Base-by-base conservation (phyloP, 805 yeast species). In the Komagataella mondaviorum region DNA sequence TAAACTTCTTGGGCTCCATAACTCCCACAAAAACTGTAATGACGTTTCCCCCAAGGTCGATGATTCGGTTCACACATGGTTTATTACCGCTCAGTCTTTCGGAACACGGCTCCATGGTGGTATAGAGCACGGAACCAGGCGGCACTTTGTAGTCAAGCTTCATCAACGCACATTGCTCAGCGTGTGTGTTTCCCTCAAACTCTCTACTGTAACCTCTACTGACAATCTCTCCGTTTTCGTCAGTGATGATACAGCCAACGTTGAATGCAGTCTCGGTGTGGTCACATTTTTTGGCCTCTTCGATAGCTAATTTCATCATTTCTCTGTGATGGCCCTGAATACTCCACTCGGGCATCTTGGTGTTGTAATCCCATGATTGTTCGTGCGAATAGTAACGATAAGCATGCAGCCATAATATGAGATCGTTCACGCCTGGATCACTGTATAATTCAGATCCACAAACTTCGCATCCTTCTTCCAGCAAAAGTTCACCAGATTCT, bases 21-120 rank as follows among this genome's bases (percentile, higher is more conserved):
- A 89, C 93, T 0, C 98, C 99, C 4, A 91, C 96, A 68, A 85
- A 88, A 23, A 90, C 90, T 0, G 93, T 79, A 18, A 71, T 72
- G 54, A 91, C 83, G 6, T 60, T 57, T 1, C 68, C 71, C 1
- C 59, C 55, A 0, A 79, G 64, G 3, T 68, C 72, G 49, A 90
- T 60, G 6, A 93, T 80, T 24, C 98, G 73, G 54, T 89, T 89
- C 2, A 80, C 81, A 66, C 99, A 93, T 0, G 99, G 96, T 50
- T 73, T 59, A 57, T 91, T 90, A 0, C 98, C 98, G 61, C 96
- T 88, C 39, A 91, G 69, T 51, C 99, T 73, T 52, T 78, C 76
- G 5, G 95, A 82, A 63, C 99, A 93, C 1, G 99, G 99, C 62
- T 93, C 99, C 98, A 93, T 93, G 0, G 97, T 88, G 0, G 98